Base-by-base conservation (phyloP, 371 early-diverging fungal species). In the Syncephalastrum sp. region DNA sequence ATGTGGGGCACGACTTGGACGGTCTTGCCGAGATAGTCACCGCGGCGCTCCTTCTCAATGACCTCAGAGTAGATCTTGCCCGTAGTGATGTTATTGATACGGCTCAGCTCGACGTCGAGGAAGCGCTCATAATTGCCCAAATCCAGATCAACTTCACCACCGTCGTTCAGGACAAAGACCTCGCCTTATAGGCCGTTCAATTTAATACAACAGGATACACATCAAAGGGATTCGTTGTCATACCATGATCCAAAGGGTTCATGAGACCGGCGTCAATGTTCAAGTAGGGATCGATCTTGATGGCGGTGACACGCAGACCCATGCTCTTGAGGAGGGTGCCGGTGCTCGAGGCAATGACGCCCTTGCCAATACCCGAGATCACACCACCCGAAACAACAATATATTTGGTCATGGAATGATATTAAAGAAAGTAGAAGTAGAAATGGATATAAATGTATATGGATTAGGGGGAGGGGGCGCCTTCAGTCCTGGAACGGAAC, bases 221-320 rank as follows among this genome's bases (percentile, higher is more conserved):
- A 16, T 14, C 6, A 44, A 47, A 38, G 21, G 50, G 42, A 63
- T 8, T 33, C 21, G 10, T 33, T 33, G 38, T 6, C 74, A 43
- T 77, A 87, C 98, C 99, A 78, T 99, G 99, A 75, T 99, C 99
- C 51, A 96, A 80, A 58, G 99, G 99, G 57, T 87, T 91, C 80
- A 99, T 81, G 21, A 96, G 92, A 68, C 99, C 99, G 54, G 99
- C 99, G 74, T 99, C 99, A 69, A 95, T 97, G 86, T 99, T 99
- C 57, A 99, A 83, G 77, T 99, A 99, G 21, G 99, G 99, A 74
- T 99, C 99, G 64, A 99, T 99, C 81, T 99, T 99, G 84, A 99
- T 96, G 60, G 97, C 91, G 48, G 98, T 97, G 19, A 99, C 99
- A 47, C 85, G 82, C 61, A 97, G 82, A 19, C 99, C 99, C 60